phyloP scores from a whole-genome alignment of 306 rosid species.

The Pyrus communis region DNA sequence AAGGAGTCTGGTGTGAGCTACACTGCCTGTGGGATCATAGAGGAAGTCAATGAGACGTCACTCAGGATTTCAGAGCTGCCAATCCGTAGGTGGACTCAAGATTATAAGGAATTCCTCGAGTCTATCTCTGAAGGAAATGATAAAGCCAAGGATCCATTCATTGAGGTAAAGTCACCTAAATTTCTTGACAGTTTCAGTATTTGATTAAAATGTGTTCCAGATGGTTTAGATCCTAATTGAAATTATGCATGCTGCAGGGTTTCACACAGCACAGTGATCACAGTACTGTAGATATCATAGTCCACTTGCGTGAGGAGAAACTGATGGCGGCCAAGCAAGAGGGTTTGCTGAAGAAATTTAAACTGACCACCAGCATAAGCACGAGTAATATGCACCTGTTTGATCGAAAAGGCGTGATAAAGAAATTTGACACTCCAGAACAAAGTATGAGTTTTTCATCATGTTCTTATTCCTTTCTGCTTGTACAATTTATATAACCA shows the following conservation, averaged over 20 bases:
- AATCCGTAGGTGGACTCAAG: slow-evolving; percentile 87
- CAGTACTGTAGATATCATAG: slow-evolving; percentile 50
- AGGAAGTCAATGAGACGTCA: slow-evolving; percentile 52
- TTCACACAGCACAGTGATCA: slow-evolving; percentile 86
- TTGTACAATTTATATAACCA: neutral
- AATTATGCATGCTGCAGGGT: slow-evolving; percentile 40
- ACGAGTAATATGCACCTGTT: slow-evolving; percentile 91
- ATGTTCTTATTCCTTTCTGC: neutral
- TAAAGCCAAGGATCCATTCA: slow-evolving; percentile 64
- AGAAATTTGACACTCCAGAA: slow-evolving; percentile 76
- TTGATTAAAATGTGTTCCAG: neutral
- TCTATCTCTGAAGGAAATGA: slow-evolving; percentile 64
- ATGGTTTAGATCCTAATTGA: neutral
- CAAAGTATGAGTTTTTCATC: slow-evolving; percentile 45
- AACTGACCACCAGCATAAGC: slow-evolving; percentile 50
- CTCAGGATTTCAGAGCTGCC: slow-evolving; percentile 73
- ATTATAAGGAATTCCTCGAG: slow-evolving; percentile 79
- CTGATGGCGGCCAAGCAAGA: slow-evolving; percentile 53
- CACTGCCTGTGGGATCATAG: slow-evolving; percentile 51
- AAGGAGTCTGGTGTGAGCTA: slow-evolving; percentile 55
- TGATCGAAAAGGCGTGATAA: slow-evolving; percentile 67
- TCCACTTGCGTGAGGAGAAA: slow-evolving; percentile 53
- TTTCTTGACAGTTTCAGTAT: neutral
- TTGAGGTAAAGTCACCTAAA: slow-evolving; percentile 41
- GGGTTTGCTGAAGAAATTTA: slow-evolving; percentile 75